Evolutionary conservation across 495 filamentous ascomycete genomes (phyloP), one percentile per base, ranked within the genome.

Genomic region (Cenococcum geophilum): DNA sequence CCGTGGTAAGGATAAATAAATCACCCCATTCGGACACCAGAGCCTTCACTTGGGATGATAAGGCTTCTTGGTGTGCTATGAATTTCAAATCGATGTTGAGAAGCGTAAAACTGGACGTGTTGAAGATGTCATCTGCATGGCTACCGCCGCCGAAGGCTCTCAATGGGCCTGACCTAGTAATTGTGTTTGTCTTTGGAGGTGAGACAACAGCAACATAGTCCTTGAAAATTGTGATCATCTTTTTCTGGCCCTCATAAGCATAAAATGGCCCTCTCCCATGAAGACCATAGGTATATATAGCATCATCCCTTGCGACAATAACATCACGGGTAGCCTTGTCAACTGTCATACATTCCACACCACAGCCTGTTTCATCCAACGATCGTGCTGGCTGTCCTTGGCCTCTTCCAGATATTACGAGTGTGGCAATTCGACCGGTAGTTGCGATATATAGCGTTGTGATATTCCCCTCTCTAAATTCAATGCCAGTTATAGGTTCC

Each of bases 401-500:
- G 4, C 90, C 90, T 71, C 85, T 83, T 4, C 91, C 93, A 0
- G 88, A 84, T 60, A 97, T 92, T 5, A 88, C 83, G 49, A 97
- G 73, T 48, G 91, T 95, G 59, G 92, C 71, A 25, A 98, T 89
- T n/a, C 91, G 82, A 32, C 83, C 88, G 11, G 92, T 97, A 0
- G 93, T 98, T 6, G 93, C 85, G 54, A 97, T 87, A 71, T 95
- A 98, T 0, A 98, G 81, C 0, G 89, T 89, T 0, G 86, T 92
- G 54, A 81, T 68, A 54, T 75, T 82, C 9, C 85, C 85, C 58
- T 86, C 82, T 32, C 83, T 79, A 62, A 95, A 83, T 57, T 89
- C 87, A 21, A 96, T 86, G 4, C 91, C 93, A 0, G 93, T 98
- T 40, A 98, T 86, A 0, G 93, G 93, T 67, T 98, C 93, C 66